A percentile compares a stretch with the other conserved stretches of the same genome.
These are phyloP conservation scores for Trichoderma harzianum DNA, from an alignment of 2,329 filamentous ascomycete species.

Conservation along the genomic window DNA sequence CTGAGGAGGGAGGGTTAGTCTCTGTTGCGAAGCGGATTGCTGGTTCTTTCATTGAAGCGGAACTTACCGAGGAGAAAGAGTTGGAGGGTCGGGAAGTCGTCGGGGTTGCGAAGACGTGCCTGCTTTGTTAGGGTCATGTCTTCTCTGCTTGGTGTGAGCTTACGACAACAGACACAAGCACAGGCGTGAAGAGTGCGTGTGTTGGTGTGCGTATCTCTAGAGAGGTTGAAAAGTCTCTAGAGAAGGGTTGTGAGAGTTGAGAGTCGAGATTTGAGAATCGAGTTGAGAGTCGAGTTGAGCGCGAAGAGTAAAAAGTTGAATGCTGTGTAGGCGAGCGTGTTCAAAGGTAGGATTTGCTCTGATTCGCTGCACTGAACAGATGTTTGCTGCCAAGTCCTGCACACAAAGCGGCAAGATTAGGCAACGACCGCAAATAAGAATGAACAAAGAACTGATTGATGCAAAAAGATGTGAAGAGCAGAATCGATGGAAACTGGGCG, in stretches of 20 bases:
- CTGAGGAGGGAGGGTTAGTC: constrained; percentile 42
- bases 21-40: not conserved
- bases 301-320: not conserved
- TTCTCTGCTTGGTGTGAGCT: constrained; percentile 39
- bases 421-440: not conserved
- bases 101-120: constrained; percentile 55
- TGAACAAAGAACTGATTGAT: not conserved
- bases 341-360: not conserved
- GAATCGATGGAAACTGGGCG: not conserved
- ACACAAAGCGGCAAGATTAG: not conserved
- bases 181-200: constrained; percentile 21
- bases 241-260: not conserved
- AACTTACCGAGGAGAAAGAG: constrained; percentile 77
- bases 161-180: constrained; percentile 44
- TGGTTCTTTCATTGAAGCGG: not conserved
- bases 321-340: not conserved
- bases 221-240: not conserved
- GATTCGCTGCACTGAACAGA: not conserved
- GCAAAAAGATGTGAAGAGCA: not conserved
- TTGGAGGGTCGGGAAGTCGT: constrained; percentile 78
- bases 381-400: constrained; percentile 1
- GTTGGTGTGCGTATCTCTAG: constrained; percentile 16
- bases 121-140: constrained; percentile 52
- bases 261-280: not conserved
- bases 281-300: not conserved